These are phyloP conservation scores for Ogataea henricii DNA, from an alignment of 805 yeast genomes.

Conservation along the genomic window DNA sequence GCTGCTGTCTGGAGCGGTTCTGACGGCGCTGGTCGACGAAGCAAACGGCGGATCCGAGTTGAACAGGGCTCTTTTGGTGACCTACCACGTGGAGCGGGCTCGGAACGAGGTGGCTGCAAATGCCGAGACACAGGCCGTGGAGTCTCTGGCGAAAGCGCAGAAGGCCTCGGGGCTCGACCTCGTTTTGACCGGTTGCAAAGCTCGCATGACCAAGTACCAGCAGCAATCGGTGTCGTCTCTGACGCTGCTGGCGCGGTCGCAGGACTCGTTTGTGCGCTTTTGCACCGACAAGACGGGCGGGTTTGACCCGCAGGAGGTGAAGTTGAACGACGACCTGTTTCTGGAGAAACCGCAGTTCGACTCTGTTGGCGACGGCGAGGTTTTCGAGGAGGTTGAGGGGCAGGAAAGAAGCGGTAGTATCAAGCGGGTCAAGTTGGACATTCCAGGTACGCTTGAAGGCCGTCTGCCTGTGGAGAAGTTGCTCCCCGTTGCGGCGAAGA, in stretches of 20 bases:
- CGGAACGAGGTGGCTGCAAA: slow-evolving; percentile 62
- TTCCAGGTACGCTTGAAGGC: slow-evolving; percentile 19
- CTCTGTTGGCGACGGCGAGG: slow-evolving; percentile 50
- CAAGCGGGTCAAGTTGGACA: slow-evolving; percentile 47
- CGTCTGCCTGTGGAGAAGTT: slow-evolving; percentile 39
- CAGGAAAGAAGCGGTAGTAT: slow-evolving; percentile 40
- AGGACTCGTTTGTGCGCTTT: slow-evolving; percentile 27
- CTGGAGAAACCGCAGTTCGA: slow-evolving; percentile 77
- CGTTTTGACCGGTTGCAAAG: slow-evolving; percentile 83
- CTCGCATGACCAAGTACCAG: slow-evolving; percentile 85
- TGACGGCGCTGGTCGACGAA: slow-evolving; percentile 36
- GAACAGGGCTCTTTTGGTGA: slow-evolving; percentile 41
- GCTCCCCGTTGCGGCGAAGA: slow-evolving; percentile 63
- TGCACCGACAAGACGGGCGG: slow-evolving; percentile 17
- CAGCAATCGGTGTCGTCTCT: slow-evolving; percentile 68
- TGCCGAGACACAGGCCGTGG: slow-evolving; percentile 61
- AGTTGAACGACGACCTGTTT: slow-evolving; percentile 72
- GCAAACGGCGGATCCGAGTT: slow-evolving; percentile 32
- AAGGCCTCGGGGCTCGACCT: slow-evolving; percentile 60
- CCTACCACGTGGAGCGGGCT: slow-evolving; percentile 67
- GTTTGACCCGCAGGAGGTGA: slow-evolving; percentile 55
- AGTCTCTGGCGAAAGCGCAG: slow-evolving; percentile 56
- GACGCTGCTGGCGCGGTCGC: slow-evolving; percentile 69
- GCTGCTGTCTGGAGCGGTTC: slow-evolving; percentile 39
- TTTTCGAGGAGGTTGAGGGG: slow-evolving; percentile 35